Percentiles rank a stretch among this genome's conserved stretches.
Evolutionary conservation across 1,284 basidiomycete species (phyloP).

Genomic region (Xerocomus minutiporus): DNA sequence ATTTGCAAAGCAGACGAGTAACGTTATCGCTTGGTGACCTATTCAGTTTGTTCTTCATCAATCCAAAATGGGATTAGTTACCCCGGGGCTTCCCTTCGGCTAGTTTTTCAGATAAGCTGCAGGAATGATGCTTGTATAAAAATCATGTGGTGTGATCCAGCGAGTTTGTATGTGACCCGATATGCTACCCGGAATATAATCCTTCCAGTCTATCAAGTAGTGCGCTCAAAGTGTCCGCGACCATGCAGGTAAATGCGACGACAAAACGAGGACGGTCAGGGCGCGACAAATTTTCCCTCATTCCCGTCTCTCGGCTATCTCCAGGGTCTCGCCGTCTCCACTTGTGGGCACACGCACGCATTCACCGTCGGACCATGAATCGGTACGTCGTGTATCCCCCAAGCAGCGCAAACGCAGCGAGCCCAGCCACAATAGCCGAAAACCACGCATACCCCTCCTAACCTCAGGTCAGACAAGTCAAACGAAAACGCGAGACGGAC

Average conservation of each 20-base stretch:
- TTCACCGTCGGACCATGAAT: slow-evolving; percentile 54
- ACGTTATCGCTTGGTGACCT: no score
- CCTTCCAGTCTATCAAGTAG: background rate
- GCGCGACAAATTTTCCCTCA: no score
- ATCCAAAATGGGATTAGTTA: no score
- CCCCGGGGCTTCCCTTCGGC: no score
- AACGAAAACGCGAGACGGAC: slow-evolving; percentile 29
- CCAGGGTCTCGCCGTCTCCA: background rate
- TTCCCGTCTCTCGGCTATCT: background rate
- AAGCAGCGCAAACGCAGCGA: slow-evolving; percentile 74
- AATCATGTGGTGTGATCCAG: background rate
- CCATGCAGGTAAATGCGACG: background rate
- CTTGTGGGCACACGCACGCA: no score
- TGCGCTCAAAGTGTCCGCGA: background rate
- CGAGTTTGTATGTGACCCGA: no score
- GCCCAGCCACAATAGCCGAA: slow-evolving; percentile 72
- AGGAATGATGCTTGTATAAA: background rate
- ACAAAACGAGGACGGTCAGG: no score
- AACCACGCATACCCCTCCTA: slow-evolving; percentile 72
- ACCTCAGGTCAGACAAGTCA: background rate
- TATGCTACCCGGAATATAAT: background rate
- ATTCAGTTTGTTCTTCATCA: no score
- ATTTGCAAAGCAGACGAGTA: no score
- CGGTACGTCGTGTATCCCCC: slow-evolving; percentile 82
- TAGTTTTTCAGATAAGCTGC: no score